Percentiles rank a stretch among this genome's conserved stretches.
Evolutionary conservation across 192 early-diverging fungal species (phyloP).

Genomic region (Backusella luteola): DNA sequence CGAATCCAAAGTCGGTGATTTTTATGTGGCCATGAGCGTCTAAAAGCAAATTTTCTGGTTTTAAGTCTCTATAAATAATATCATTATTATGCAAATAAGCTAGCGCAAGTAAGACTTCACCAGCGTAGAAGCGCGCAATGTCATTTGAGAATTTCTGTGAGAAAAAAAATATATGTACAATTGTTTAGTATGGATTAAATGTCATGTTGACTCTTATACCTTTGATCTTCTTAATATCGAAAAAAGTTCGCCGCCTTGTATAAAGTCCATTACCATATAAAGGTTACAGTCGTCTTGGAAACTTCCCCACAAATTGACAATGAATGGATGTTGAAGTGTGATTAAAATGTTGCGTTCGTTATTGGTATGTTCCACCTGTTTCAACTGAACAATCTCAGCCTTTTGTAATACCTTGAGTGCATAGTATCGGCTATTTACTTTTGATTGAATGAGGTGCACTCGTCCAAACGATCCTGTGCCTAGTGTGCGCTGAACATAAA

Average conservation of each 20-base stretch:
- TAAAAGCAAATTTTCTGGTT: conserved; percentile 76
- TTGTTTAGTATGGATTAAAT: not conserved
- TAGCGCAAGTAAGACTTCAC: conserved; percentile 78
- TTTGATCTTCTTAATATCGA: conserved; percentile 75
- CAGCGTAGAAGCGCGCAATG: conserved; percentile 81
- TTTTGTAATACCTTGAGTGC: conserved; percentile 96
- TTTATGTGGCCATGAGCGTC: conserved; percentile 81
- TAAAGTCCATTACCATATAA: conserved; percentile 86
- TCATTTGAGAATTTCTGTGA: conserved; percentile 67
- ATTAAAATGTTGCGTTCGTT: conserved; percentile 89
- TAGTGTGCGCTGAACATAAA: conserved; percentile 31
- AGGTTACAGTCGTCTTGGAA: conserved; percentile 81
- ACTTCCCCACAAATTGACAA: conserved; percentile 85
- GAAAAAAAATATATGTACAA: not conserved
- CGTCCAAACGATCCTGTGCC: conserved; percentile 97
- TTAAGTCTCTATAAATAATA: conserved; percentile 87
- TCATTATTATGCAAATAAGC: conserved; percentile 79
- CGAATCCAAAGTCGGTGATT: conserved; percentile 91
- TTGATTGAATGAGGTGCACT: conserved; percentile 83
- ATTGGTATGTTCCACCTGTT: conserved; percentile 96
- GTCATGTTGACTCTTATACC: not conserved
- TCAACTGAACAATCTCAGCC: conserved; percentile 82
- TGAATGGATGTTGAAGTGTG: conserved; percentile 77
- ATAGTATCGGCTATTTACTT: conserved; percentile 73
- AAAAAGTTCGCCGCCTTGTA: conserved; percentile 87